Evolutionary conservation across 2,329 filamentous ascomycete species (phyloP), one percentile per base, ranked within the genome.

Genomic region (Pyrenophora graminea): DNA sequence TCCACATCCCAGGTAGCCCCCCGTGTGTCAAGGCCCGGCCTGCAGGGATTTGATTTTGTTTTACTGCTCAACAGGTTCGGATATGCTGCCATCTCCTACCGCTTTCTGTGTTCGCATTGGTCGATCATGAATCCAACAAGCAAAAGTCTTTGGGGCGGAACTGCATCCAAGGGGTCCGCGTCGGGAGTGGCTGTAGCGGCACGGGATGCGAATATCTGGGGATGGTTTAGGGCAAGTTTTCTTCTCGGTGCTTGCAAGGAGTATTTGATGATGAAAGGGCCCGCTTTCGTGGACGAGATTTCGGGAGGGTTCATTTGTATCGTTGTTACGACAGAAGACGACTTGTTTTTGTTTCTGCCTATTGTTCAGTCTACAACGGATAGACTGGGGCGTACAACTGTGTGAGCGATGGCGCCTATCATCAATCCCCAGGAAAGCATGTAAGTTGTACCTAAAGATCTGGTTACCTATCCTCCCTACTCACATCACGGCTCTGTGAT

Each of bases 361-460:
- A 12, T 13, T 12, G 10, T 30, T 9, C 8, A 30, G 27, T 30
- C 27, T 13, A 30, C 10, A 30, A 12, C 10, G 9, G 27, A 7
- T 38, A 45, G 23, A 30, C 27, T 12, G 9, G 27, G 27, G 27
- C 4, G 27, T 30, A 30, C 27, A 9, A 30, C 27, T 30, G 27
- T 39, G 25, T 40, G 36, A 27, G 41, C 37, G 10, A 56, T 53
- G 53, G 50, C 36, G 19, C 42, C 50, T 25, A 53, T 47, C 9
- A 41, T 48, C 8, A 31, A 50, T 23, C 46, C 50, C 9, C 51
- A 56, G 17, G 53, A 56, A 44, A 56, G 53, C 46, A 23, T 54
- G 53, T 54, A 50, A 49, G 53, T 53, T 31, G 9, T 17, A 13
- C 15, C 17, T 33, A 17, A 46, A 27, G 18, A 32, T n/a, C 18